Evolutionary conservation across 495 filamentous ascomycete species (phyloP).

Genomic region (Aspergillus funiculosus): DNA sequence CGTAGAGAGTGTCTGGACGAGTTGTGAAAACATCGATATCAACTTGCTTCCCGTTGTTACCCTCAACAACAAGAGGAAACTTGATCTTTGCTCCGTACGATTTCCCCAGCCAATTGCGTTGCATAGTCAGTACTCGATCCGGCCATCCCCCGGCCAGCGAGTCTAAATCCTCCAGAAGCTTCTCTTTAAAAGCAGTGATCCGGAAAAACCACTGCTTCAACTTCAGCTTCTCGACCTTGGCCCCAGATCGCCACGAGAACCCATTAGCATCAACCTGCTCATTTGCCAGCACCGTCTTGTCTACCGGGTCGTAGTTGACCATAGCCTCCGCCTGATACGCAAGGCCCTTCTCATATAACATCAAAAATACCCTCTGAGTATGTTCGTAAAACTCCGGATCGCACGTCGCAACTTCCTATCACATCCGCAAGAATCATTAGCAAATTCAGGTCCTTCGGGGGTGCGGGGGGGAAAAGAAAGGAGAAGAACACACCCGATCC

Average conservation of each 20-base stretch:
- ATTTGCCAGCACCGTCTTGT: constrained; percentile 84
- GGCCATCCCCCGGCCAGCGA: constrained; percentile 65
- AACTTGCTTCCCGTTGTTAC: constrained; percentile 23
- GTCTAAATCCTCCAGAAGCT: constrained; percentile 68
- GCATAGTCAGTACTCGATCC: constrained; percentile 74
- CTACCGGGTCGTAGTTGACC: constrained; percentile 87
- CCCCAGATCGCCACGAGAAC: constrained; percentile 81
- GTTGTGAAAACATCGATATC: constrained; percentile 76
- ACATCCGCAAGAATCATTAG: constrained; percentile 1
- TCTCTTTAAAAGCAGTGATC: constrained; percentile 71
- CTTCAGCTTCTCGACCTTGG: constrained; percentile 71
- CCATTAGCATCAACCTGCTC: constrained; percentile 85
- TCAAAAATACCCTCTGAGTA: constrained; percentile 77
- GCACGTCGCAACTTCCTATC: constrained; percentile 76
- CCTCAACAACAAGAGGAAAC: constrained; percentile 51
- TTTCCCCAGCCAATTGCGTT: constrained; percentile 83
- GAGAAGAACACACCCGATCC: constrained; percentile 57
- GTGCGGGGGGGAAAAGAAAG: background rate
- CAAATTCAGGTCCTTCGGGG: background rate
- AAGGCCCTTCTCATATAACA: constrained; percentile 61
- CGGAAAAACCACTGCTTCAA: constrained; percentile 88
- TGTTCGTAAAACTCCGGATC: constrained; percentile 81
- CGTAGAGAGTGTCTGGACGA: constrained; percentile 75
- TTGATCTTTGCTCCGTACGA: constrained; percentile 65
- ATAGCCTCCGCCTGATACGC: constrained; percentile 74